These are phyloP conservation scores for Dalbergia cochinchinensis DNA, from an alignment of 306 rosid genomes.

Conservation along the genomic window DNA sequence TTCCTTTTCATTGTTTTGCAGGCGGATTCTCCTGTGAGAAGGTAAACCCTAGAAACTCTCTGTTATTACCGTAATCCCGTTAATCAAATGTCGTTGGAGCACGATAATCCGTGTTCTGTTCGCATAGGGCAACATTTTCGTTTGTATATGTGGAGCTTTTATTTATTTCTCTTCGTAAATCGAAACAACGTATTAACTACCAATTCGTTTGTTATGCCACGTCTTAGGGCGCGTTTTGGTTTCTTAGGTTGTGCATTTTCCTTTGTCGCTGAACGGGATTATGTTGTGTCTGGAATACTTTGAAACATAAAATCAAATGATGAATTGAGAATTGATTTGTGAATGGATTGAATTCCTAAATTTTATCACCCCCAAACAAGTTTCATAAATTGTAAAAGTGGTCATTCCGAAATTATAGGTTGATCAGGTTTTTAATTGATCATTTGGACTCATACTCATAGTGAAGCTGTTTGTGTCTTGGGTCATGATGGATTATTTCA, in stretches of 20 bases:
- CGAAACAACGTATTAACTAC: neutral
- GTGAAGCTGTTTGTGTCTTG: neutral
- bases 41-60: conserved; percentile 54
- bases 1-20: conserved; percentile 44
- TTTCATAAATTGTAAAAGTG: neutral
- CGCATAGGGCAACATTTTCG: neutral
- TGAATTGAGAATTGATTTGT: neutral
- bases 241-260: neutral
- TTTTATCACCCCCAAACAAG: neutral
- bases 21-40: conserved; percentile 84
- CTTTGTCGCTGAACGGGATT: neutral
- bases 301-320: neutral
- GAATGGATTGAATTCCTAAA: neutral
- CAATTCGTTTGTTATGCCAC: neutral
- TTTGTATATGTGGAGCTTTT: neutral
- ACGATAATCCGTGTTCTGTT: neutral
- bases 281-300: conserved; percentile 1
- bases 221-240: no score
- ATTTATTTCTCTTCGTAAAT: neutral
- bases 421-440: neutral
- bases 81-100: neutral
- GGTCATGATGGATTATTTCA: conserved; percentile 41
- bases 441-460: neutral
- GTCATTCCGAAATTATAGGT: neutral
- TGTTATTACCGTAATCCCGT: neutral